A percentile compares a stretch with the other conserved stretches of the same genome.
Evolutionary conservation across 2,329 filamentous ascomycete genomes (phyloP).

Genomic region (Claviceps monticola): DNA sequence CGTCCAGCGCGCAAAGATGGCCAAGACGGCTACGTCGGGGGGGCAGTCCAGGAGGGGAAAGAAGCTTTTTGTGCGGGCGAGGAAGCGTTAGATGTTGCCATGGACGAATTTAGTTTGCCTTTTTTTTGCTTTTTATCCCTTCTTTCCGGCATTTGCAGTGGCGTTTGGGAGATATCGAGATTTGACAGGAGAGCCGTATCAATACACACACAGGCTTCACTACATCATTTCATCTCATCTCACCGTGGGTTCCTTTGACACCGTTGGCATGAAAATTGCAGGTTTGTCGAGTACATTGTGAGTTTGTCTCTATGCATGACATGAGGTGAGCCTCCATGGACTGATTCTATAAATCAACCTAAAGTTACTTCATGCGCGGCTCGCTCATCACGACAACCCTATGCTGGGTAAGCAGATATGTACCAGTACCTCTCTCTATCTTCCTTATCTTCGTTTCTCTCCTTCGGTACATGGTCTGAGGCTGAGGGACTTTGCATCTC

Average conservation of each 20-base stretch:
- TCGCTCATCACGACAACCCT: neutral
- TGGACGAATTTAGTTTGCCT: neutral
- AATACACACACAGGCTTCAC: neutral
- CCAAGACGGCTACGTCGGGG: constrained; percentile 47
- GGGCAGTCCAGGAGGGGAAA: constrained; percentile 45
- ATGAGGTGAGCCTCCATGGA: no score
- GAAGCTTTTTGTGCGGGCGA: constrained; percentile 48
- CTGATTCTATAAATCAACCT: no score
- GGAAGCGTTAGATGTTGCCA: constrained; percentile 36
- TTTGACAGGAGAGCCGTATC: neutral
- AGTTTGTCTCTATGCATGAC: no score
- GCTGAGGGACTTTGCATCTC: no score
- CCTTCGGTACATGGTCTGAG: no score
- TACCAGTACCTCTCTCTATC: neutral
- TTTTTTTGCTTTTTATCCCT: neutral
- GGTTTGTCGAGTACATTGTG: no score
- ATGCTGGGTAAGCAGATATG: neutral
- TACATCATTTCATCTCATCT: neutral
- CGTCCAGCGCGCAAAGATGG: constrained; percentile 47
- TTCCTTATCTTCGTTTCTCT: neutral
- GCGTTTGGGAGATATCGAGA: constrained; percentile 1
- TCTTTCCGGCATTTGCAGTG: neutral
- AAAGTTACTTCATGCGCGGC: neutral
- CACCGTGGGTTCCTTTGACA: neutral
- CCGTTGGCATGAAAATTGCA: neutral